A percentile compares a stretch with the other conserved stretches of the same genome.
phyloP scores from a whole-genome alignment of 495 filamentous ascomycete species.

The Penicillium atrosanguineum region DNA sequence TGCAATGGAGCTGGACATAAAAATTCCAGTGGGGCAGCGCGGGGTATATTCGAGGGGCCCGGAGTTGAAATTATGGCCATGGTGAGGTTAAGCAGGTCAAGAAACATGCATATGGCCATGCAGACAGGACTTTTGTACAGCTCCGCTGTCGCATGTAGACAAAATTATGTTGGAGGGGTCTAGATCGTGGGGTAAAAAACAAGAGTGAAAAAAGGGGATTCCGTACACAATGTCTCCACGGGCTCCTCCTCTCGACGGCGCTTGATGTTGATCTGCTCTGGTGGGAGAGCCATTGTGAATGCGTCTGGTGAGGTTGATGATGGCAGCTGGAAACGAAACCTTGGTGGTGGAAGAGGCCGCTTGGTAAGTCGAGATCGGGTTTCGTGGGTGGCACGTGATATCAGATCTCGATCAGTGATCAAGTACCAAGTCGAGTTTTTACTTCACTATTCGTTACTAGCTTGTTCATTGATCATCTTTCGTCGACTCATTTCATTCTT shows the following conservation, averaged over 20 bases:
- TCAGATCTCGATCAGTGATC: not conserved
- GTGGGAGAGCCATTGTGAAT: constrained; percentile 42
- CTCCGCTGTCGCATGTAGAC: not conserved
- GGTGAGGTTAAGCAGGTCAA: not conserved
- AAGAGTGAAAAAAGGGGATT: constrained; percentile 3
- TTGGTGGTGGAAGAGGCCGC: not conserved
- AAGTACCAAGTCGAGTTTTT: not conserved
- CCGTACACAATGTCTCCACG: constrained; percentile 54
- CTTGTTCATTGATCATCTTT: not conserved
- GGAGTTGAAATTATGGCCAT: not conserved
- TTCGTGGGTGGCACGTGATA: constrained; percentile 12
- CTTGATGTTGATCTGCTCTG: constrained; percentile 56
- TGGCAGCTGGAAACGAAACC: not conserved
- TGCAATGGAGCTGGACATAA: not conserved
- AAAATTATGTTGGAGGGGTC: constrained; percentile 8
- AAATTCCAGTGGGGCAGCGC: not conserved
- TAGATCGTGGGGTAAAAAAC: constrained; percentile 22
- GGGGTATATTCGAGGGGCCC: not conserved
- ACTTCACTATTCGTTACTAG: not conserved
- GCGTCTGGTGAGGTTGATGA: not conserved
- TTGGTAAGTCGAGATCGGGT: constrained; percentile 1
- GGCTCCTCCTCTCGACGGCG: constrained; percentile 56
- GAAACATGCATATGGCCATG: not conserved
- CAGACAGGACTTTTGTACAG: not conserved
- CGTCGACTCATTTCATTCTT: constrained; percentile 26